Evolutionary conservation across 1,139 yeast genomes (phyloP).

Genomic region (Hansenula lynferdii): DNA sequence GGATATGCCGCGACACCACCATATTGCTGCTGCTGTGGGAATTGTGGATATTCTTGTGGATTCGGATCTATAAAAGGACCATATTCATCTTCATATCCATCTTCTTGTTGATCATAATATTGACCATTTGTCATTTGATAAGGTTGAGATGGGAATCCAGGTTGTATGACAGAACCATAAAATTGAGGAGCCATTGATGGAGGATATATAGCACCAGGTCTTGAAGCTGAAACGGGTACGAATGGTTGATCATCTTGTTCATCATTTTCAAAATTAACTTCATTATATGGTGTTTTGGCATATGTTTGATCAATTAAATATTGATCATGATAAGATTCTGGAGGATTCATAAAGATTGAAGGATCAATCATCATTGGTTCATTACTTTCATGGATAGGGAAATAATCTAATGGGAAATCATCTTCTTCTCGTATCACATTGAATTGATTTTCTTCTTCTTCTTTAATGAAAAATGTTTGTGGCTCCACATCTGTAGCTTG

Average conservation of each 20-base stretch:
- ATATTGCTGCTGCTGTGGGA: background rate
- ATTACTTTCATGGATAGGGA: conserved; percentile 26
- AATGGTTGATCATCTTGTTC: conserved; percentile 4
- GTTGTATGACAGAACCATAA: conserved; percentile 6
- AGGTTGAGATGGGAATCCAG: conserved; percentile 10
- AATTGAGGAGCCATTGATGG: conserved; percentile 6
- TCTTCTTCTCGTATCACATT: conserved; percentile 36
- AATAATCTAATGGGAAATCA: conserved; percentile 68
- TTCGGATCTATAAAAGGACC: no score
- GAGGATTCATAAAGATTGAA: conserved; percentile 19
- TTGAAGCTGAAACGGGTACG: conserved; percentile 13
- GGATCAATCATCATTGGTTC: conserved; percentile 24
- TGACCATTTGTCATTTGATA: conserved; percentile 27
- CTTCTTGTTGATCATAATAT: conserved; percentile 22
- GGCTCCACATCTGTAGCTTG: background rate
- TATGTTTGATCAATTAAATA: conserved; percentile 45
- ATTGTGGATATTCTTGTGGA: conserved; percentile 10
- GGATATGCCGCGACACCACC: no score
- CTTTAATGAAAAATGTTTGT: conserved; percentile 17
- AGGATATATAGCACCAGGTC: conserved; percentile 6
- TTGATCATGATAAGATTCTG: conserved; percentile 37
- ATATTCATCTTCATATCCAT: conserved; percentile 6
- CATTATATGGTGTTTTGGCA: conserved; percentile 28
- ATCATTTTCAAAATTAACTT: conserved; percentile 14
- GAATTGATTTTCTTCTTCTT: conserved; percentile 16